Conservation (phyloP, 192 early-diverging fungal genomes). For the Umbelopsis ramanniana region DNA sequence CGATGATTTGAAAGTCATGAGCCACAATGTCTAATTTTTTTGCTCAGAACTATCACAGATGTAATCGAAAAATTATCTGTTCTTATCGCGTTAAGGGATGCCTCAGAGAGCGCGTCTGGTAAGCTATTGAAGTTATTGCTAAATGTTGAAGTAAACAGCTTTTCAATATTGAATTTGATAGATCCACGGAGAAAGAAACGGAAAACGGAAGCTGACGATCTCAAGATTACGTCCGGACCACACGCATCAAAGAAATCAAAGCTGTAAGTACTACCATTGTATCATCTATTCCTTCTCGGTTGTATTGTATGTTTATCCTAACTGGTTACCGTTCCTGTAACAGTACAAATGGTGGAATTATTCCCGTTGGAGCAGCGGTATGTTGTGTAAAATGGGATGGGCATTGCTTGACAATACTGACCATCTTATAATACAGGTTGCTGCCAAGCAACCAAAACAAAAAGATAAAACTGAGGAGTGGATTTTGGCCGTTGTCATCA, state of each 20-base stretch:
- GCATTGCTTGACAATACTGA: background rate
- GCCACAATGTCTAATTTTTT: background rate
- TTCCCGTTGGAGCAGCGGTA: constrained; percentile 25
- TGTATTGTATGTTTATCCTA: no score
- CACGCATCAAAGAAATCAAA: constrained; percentile 36
- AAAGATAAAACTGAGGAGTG: constrained; percentile 60
- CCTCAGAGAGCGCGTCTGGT: constrained; percentile 26
- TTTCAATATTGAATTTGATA: background rate
- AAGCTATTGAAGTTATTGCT: background rate
- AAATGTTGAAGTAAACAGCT: background rate
- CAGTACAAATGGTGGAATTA: constrained; percentile 4
- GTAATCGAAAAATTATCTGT: constrained; percentile 41
- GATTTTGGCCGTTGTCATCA: constrained; percentile 55
- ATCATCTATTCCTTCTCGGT: no score
- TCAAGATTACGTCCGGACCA: constrained; percentile 19
- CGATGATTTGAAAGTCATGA: background rate
- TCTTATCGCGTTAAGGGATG: constrained; percentile 30
- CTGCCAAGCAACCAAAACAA: constrained; percentile 52
- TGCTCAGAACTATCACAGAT: constrained; percentile 29
- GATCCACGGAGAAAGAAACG: constrained; percentile 43
- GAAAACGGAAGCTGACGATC: constrained; percentile 35
- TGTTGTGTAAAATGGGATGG: background rate
- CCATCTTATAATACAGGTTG: constrained; percentile 37
- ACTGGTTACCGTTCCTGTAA: background rate
- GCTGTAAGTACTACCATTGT: constrained; percentile 21